phyloP scores from a whole-genome alignment of 148 eudicot genomes.

The Cornus suecica region DNA sequence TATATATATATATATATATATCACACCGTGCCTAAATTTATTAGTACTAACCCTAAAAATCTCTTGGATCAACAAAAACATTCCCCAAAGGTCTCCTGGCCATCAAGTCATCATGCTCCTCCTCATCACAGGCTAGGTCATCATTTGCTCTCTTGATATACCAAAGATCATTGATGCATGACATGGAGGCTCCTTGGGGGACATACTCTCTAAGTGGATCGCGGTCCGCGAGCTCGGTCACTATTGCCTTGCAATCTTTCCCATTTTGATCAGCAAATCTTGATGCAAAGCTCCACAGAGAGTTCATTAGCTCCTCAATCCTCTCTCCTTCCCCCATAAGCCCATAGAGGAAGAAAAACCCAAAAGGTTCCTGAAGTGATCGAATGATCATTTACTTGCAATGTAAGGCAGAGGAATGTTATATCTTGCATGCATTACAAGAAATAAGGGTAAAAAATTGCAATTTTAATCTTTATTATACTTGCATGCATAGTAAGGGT shows the following conservation, averaged over 20 bases:
- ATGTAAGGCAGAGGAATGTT: slow-evolving; percentile 8
- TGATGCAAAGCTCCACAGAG: slow-evolving; percentile 11
- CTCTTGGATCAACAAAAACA: slow-evolving; percentile 15
- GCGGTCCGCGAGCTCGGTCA: slow-evolving; percentile 10
- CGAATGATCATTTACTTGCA: neutral
- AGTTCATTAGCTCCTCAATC: slow-evolving; percentile 8
- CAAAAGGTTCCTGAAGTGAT: slow-evolving; percentile 3
- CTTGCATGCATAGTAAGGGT: too few species aligned
- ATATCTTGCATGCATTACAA: slow-evolving; percentile 6
- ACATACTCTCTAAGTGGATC: slow-evolving; percentile 14
- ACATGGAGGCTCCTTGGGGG: slow-evolving; percentile 4
- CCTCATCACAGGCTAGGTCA: neutral
- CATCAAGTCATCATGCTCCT: neutral
- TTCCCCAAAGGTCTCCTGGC: slow-evolving; percentile 6
- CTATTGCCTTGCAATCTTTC: slow-evolving; percentile 13
- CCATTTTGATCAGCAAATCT: slow-evolving; percentile 1
- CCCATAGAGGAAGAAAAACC: slow-evolving; percentile 14
- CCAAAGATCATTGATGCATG: slow-evolving; percentile 18
- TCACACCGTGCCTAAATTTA: too few species aligned
- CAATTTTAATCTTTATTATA: too few species aligned
- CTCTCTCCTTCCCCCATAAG: slow-evolving; percentile 16
- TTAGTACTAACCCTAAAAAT: slow-evolving; percentile 4
- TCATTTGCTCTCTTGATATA: neutral
- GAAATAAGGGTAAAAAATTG: too few species aligned
- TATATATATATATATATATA: too few species aligned